Conservation (phyloP, 176 grass and related monocot species). For the Oryza rufipogon region DNA sequence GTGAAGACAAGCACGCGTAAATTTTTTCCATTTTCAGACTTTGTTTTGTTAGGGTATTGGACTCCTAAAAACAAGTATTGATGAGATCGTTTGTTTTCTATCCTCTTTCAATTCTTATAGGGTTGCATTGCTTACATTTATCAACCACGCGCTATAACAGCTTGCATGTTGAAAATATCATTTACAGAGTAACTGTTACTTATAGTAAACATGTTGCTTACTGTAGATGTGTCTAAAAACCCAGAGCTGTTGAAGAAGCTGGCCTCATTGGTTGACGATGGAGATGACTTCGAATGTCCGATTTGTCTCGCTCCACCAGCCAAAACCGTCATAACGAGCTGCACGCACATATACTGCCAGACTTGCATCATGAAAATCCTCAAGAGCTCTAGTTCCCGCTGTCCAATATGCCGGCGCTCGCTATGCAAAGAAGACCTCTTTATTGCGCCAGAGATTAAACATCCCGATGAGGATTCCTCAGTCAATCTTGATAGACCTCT, state of each 20-base stretch:
- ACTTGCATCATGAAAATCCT: conserved; percentile 78
- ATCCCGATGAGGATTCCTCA: conserved; percentile 58
- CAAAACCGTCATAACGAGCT: conserved; percentile 84
- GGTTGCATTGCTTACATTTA: not conserved
- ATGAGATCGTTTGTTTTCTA: not conserved
- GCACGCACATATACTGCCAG: conserved; percentile 91
- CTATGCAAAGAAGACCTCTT: conserved; percentile 87
- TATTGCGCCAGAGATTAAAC: conserved; percentile 59
- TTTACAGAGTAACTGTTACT: not conserved
- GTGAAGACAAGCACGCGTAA: not conserved
- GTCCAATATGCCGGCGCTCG: conserved; percentile 80
- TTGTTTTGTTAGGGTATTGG: not conserved
- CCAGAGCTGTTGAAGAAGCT: conserved; percentile 91
- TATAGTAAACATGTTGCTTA: conserved; percentile 29
- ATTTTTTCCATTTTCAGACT: not conserved
- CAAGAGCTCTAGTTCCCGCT: conserved; percentile 69
- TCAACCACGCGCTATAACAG: conserved; percentile 9
- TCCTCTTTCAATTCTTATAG: not conserved
- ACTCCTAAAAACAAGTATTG: not conserved
- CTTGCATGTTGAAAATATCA: not conserved
- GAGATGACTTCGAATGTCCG: conserved; percentile 96
- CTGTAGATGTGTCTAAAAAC: conserved; percentile 77
- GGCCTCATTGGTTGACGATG: conserved; percentile 75
- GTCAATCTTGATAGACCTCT: conserved; percentile 40
- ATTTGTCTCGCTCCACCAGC: conserved; percentile 85